Conservation (phyloP, 1,284 basidiomycete species). For the Irpex lacteus region DNA sequence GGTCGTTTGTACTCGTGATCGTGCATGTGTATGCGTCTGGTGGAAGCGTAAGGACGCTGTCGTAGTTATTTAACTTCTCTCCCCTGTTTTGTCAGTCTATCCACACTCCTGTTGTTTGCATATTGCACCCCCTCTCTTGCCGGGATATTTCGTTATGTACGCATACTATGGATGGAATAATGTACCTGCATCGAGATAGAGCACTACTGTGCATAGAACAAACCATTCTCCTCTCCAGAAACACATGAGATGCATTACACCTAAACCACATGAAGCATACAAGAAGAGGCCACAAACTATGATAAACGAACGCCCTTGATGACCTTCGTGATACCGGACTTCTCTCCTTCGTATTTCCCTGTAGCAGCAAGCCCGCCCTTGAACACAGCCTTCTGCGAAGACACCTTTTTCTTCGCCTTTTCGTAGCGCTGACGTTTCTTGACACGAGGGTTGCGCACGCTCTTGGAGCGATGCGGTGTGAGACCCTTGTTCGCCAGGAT, state of each 20-base stretch:
- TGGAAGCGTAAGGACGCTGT: neutral
- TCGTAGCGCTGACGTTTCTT: slow-evolving; percentile 93
- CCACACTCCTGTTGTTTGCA: neutral
- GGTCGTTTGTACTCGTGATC: neutral
- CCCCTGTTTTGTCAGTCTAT: neutral
- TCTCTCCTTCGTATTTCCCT: slow-evolving; percentile 68
- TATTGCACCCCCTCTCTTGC: neutral
- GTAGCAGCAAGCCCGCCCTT: slow-evolving; percentile 75
- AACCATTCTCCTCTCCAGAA: neutral
- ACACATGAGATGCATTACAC: neutral
- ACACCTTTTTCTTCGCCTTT: slow-evolving; percentile 89
- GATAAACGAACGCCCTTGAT: slow-evolving; percentile 78
- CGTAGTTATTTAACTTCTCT: neutral
- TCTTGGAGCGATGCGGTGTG: slow-evolving; percentile 83
- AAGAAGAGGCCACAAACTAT: neutral
- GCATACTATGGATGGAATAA: neutral
- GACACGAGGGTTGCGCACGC: slow-evolving; percentile 90
- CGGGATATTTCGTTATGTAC: neutral
- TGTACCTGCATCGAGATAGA: neutral
- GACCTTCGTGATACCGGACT: slow-evolving; percentile 82
- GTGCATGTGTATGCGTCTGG: neutral
- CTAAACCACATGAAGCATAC: neutral
- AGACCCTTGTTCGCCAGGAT: slow-evolving; percentile 93
- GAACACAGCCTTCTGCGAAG: slow-evolving; percentile 86
- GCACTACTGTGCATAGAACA: neutral